Evolutionary conservation across 2,329 filamentous ascomycete species (phyloP).

Genomic region (Talaromyces atroroseus): DNA sequence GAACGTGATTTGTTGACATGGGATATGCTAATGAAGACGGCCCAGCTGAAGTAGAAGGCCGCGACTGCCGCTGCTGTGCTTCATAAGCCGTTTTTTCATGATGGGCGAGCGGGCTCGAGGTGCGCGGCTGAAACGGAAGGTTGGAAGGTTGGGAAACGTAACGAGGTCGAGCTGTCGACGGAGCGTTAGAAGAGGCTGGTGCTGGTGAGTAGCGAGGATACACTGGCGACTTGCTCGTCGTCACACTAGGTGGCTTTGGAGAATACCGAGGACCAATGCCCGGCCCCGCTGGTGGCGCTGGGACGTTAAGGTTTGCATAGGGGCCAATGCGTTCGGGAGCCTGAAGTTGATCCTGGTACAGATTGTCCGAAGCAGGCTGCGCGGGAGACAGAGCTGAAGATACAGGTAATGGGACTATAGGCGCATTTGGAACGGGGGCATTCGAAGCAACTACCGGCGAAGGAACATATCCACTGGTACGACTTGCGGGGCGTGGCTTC

Average conservation of each 20-base stretch:
- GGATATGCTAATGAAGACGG: conserved; percentile 3
- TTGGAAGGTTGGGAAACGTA: conserved; percentile 36
- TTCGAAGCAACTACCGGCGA: conserved; percentile 24
- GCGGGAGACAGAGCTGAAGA: conserved; percentile 18
- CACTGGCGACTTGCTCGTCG: conserved; percentile 30
- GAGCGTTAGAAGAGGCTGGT: conserved; percentile 32
- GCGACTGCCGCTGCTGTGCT: conserved; percentile 20
- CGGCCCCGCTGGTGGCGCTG: conserved; percentile 24
- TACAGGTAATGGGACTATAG: conserved; percentile 11
- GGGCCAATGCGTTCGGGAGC: conserved; percentile 29
- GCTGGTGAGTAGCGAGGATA: conserved; percentile 42
- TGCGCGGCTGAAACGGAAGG: conserved; percentile 57
- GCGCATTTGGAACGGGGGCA: conserved; percentile 20
- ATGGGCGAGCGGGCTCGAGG: conserved; percentile 59
- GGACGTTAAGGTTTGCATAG: conserved; percentile 25
- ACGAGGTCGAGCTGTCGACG: conserved; percentile 26
- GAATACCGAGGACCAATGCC: conserved; percentile 37
- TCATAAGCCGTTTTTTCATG: conserved; percentile 37
- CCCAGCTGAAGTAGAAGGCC: conserved; percentile 22
- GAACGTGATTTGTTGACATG: neutral
- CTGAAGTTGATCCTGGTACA: conserved; percentile 23
- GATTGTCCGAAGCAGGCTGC: conserved; percentile 8
- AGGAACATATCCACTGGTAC: conserved; percentile 36
- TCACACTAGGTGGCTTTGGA: conserved; percentile 31
- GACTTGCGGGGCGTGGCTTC: conserved; percentile 54